These are phyloP conservation scores for Globisporangium camurandrum DNA, from an alignment of 352 stramenopile species.

Conservation along the genomic window DNA sequence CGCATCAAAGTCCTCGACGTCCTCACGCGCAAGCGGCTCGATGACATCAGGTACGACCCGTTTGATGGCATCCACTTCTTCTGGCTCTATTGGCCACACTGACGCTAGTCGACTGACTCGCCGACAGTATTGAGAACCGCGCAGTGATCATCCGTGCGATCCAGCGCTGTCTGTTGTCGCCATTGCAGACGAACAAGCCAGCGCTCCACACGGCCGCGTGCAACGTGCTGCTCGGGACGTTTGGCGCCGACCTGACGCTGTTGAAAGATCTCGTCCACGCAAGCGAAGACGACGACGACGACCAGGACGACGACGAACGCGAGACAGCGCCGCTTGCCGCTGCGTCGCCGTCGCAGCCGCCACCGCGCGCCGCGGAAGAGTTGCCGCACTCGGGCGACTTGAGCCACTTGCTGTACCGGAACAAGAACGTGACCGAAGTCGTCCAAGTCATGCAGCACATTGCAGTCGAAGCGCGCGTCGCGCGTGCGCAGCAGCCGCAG, in stretches of 20 bases:
- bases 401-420: constrained; percentile 66
- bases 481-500: constrained; percentile 39
- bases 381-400: constrained; percentile 62
- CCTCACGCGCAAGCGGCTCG: constrained; percentile 51
- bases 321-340: neutral
- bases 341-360: neutral
- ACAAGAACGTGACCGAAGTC: constrained; percentile 75
- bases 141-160: constrained; percentile 73
- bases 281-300: constrained; percentile 43
- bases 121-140: constrained; percentile 55
- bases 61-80: neutral
- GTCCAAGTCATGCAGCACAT: constrained; percentile 83
- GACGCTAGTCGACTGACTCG: neutral
- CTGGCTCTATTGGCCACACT: neutral
- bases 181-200: constrained; percentile 56
- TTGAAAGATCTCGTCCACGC: constrained; percentile 77
- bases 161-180: constrained; percentile 66
- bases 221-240: constrained; percentile 64
- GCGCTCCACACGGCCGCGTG: constrained; percentile 59
- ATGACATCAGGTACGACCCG: constrained; percentile 44
- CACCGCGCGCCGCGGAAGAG: constrained; percentile 16
- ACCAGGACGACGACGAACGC: constrained; percentile 7
- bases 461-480: constrained; percentile 63
- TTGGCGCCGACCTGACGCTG: constrained; percentile 57
- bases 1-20: constrained; percentile 68